Conservation (phyloP, 805 yeast species). For the Saccharomycopsis sp. region DNA sequence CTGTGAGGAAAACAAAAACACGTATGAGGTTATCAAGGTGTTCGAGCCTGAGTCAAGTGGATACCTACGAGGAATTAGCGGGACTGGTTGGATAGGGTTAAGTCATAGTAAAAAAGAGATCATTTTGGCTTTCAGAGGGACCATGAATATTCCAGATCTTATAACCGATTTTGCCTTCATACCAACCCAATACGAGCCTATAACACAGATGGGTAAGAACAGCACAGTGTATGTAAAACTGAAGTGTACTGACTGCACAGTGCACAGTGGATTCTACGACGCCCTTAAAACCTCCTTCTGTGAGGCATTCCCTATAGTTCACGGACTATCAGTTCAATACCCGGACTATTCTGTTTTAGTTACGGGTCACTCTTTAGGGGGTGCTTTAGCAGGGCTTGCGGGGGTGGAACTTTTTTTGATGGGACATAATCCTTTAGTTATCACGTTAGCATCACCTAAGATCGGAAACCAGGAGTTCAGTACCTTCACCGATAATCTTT, state of each 20-base stretch:
- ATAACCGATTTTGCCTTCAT: slow-evolving; percentile 47
- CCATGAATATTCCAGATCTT: slow-evolving; percentile 57
- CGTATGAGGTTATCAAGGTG: slow-evolving; percentile 9
- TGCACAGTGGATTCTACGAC: slow-evolving; percentile 59
- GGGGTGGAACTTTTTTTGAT: slow-evolving; percentile 54
- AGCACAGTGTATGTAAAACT: slow-evolving; percentile 7
- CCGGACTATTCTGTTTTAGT: slow-evolving; percentile 47
- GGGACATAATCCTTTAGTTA: slow-evolving; percentile 48
- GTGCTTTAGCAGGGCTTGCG: slow-evolving; percentile 56
- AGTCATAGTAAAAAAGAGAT: slow-evolving; percentile 41
- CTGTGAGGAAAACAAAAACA: slow-evolving; percentile 8
- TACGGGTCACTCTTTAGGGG: slow-evolving; percentile 75
- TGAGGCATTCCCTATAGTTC: slow-evolving; percentile 33
- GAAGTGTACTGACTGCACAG: slow-evolving; percentile 45
- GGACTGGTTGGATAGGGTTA: slow-evolving; percentile 49
- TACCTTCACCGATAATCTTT: slow-evolving; percentile 45
- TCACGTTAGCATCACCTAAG: slow-evolving; percentile 60
- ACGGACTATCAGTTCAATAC: slow-evolving; percentile 30
- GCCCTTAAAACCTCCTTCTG: slow-evolving; percentile 28
- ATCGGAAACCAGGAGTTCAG: slow-evolving; percentile 50
- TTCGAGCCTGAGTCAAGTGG: slow-evolving; percentile 5
- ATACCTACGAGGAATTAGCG: slow-evolving; percentile 23
- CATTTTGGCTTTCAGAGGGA: slow-evolving; percentile 55
- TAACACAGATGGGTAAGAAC: slow-evolving; percentile 23
- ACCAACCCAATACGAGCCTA: slow-evolving; percentile 35